phyloP scores from a whole-genome alignment of 805 yeast genomes.

The Saccharomycopsis selenospora region DNA sequence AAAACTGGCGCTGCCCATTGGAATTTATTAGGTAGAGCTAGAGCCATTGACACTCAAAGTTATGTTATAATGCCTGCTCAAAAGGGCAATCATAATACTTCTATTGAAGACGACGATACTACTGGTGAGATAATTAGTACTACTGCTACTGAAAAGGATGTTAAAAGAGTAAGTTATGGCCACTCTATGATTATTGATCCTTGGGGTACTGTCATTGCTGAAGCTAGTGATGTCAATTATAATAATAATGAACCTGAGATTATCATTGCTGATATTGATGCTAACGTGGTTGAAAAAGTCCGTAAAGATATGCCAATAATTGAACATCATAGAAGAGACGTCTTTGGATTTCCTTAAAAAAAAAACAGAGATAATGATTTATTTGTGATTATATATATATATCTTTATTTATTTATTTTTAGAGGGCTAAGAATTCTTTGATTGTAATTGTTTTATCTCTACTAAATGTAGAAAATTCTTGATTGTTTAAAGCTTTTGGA shows the following conservation, averaged over 20 bases:
- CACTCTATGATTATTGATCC: slow-evolving; percentile 86
- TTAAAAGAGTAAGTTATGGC: slow-evolving; percentile 69
- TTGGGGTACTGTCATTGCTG: slow-evolving; percentile 74
- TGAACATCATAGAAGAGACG: slow-evolving; percentile 61
- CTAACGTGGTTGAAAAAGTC: slow-evolving; percentile 39
- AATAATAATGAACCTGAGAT: slow-evolving; percentile 36
- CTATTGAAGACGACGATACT: slow-evolving; percentile 32
- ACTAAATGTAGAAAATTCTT: neutral
- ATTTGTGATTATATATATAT: too few relatives aligned
- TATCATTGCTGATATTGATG: slow-evolving; percentile 62
- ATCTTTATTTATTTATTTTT: too few relatives aligned
- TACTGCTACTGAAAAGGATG: slow-evolving; percentile 19
- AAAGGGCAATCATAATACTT: slow-evolving; percentile 63
- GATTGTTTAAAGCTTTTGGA: neutral
- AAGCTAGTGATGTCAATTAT: slow-evolving; percentile 38
- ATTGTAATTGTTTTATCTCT: neutral
- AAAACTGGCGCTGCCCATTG: slow-evolving; percentile 91
- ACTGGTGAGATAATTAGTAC: neutral
- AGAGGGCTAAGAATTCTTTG: neutral
- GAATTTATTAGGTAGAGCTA: slow-evolving; percentile 67
- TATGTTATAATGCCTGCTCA: slow-evolving; percentile 89
- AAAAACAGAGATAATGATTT: too few relatives aligned
- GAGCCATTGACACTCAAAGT: slow-evolving; percentile 86
- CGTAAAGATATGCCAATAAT: slow-evolving; percentile 72
- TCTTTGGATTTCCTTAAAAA: slow-evolving; percentile 32